A percentile compares a stretch with the other conserved stretches of the same genome.
phyloP scores from a whole-genome alignment of 1,139 yeast species.

The Torulaspora globosa region DNA sequence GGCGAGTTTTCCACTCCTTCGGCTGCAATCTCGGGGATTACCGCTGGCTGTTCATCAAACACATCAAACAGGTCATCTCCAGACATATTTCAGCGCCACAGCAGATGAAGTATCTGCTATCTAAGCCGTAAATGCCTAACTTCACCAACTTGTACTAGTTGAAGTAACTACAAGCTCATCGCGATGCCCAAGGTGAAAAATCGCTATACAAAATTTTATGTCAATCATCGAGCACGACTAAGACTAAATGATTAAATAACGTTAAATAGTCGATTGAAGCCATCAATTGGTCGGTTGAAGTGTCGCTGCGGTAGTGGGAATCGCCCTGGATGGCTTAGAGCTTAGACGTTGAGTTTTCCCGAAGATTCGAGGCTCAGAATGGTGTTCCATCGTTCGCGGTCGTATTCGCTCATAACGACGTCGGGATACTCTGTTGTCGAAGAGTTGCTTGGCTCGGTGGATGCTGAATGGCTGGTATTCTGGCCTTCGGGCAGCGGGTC shows the following conservation, averaged over 20 bases:
- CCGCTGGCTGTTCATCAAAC: slow-evolving; percentile 53
- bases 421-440: slow-evolving; percentile 26
- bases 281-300: not conserved
- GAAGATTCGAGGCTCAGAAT: slow-evolving; percentile 15
- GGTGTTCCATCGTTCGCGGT: slow-evolving; percentile 33
- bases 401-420: slow-evolving; percentile 31
- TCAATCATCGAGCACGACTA: slow-evolving; percentile 3
- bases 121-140: not conserved
- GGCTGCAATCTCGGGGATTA: slow-evolving; percentile 37
- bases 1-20: slow-evolving; percentile 14
- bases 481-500: slow-evolving; percentile 1
- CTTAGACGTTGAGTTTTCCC: too few species aligned
- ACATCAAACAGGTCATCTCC: slow-evolving; percentile 64
- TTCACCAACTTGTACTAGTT: not conserved
- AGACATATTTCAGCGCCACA: slow-evolving; percentile 18
- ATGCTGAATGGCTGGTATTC: slow-evolving; percentile 3
- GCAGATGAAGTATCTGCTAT: not conserved
- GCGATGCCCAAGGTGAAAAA: slow-evolving; percentile 5
- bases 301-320: not conserved
- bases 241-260: not conserved
- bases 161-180: slow-evolving; percentile 4
- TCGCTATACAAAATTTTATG: slow-evolving; percentile 5
- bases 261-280: not conserved
- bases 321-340: too few species aligned
- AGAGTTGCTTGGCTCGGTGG: slow-evolving; percentile 14